Conservation (phyloP, 2,329 filamentous ascomycete genomes). For the Byssothecium circinans region DNA sequence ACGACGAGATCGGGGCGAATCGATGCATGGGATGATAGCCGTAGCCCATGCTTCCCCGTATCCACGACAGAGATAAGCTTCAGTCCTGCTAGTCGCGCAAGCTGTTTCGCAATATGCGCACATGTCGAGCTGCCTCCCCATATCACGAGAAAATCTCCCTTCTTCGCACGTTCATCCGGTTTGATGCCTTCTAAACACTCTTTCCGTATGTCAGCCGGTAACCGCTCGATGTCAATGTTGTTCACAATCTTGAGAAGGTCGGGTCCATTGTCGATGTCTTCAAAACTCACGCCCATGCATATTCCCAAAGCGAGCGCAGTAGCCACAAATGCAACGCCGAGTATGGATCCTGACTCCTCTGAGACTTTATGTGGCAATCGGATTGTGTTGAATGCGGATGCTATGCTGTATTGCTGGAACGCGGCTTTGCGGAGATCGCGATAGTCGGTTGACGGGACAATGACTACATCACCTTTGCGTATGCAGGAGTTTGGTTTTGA, state of each 20-base stretch:
- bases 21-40: constrained; percentile 40
- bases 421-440: constrained; percentile 71
- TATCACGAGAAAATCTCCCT: constrained; percentile 70
- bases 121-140: constrained; percentile 76
- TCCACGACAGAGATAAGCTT: constrained; percentile 69
- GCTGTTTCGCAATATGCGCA: constrained; percentile 66
- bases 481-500: neutral
- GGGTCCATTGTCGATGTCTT: constrained; percentile 55
- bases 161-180: constrained; percentile 55
- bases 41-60: constrained; percentile 63
- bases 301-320: constrained; percentile 68
- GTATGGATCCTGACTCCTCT: constrained; percentile 60
- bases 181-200: constrained; percentile 64
- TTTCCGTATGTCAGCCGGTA: constrained; percentile 63
- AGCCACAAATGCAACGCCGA: constrained; percentile 73
- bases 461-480: constrained; percentile 27
- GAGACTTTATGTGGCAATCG: constrained; percentile 59
- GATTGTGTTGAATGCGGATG: constrained; percentile 66
- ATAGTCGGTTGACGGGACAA: constrained; percentile 75
- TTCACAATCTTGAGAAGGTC: constrained; percentile 59
- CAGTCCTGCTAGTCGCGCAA: constrained; percentile 67
- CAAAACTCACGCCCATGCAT: constrained; percentile 70
- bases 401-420: constrained; percentile 70
- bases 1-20: constrained; percentile 65
- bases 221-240: constrained; percentile 46